Base-by-base conservation (phyloP, 2,329 filamentous ascomycete genomes). In the Exophiala alcalophila region DNA sequence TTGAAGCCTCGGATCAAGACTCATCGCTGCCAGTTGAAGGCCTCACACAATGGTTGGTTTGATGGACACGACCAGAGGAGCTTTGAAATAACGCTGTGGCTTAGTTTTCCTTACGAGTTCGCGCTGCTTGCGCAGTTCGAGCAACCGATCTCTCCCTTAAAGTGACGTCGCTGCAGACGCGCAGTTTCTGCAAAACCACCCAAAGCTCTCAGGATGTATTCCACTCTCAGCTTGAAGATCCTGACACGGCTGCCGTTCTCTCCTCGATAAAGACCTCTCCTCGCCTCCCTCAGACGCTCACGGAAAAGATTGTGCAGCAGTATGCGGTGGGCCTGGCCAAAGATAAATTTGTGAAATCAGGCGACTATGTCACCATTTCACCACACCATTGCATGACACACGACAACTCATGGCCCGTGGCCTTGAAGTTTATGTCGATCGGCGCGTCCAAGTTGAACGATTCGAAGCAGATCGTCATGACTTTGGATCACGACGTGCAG, bases 261-360 rank as follows among this genome's bases (percentile, higher is more conserved):
- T 80, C 84, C 27, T 82, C 86, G 23, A 77, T 83, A 59, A 85
- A 86, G 64, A 77, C 78, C 6, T 57, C 71, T 63, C 37, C 52
- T 2, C 56, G 58, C 12, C 65, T 66, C 2, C 77, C 86, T 0
- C 89, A 95, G 66, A 96, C 86, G 2, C 67, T 95, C 37, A 92
- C 86, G 2, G 90, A 96, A 64, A 95, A 95, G 72, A 95, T 96
- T 46, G 83, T 95, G 0, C 90, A 96, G 63, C 69, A 75, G 11
- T 83, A 94, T 64, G 77, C 87, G 0, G 74, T 89, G n/a, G 86
- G 82, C 7, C 76, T 95, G 1, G 67, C 85, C 1, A 64, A 78
- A 8, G 86, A 81, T 47, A 94, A 95, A 68, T 71, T 75, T 44
- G 85, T 95, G 58, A 77, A 75, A 57, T 72, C 77, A 4, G 89